Evolutionary conservation across 2,329 filamentous ascomycete genomes (phyloP), one percentile per base, ranked within the genome.

Genomic region (Pseudogymnoascus sp.): DNA sequence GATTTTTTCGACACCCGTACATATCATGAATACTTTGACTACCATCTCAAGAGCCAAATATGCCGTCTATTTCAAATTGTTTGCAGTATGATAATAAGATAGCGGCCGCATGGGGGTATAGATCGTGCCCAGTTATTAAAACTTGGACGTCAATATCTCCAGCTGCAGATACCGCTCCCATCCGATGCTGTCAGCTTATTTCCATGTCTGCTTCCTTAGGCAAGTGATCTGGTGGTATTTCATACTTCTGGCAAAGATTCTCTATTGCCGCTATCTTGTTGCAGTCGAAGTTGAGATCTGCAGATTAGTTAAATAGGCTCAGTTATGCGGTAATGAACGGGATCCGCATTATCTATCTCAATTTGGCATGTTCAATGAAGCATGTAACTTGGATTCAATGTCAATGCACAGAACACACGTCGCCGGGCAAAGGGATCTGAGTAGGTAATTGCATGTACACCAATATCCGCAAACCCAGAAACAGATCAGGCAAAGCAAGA

Each of bases 21-120:
- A 54, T 54, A 54, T 17, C 26, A 54, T 44, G 40, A 44, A 44
- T 47, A 47, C 17, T 54, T 17, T 54, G 44, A 54, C 24, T n/a
- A 29, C 24, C 13, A 54, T 5, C n/a, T 15, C 6, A 2, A 26
- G 29, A 54, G 33, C 24, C 26, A 17, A 54, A 33, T 1, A 33
- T 8, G 5, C 21, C 11, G 40, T 26, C 40, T 21, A 26, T 44
- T 13, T 11, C 21, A 44, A 44, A 44, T n/a, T 1, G 29, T 47
- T 26, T 11, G 10, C 6, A 26, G 40, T 44, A 44, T 44, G 13
- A 4, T 8, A 26, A 41, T 41, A 40, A 5, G 10, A 21, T 21
- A 21, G 21, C 21, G 21, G 39, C 17, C 37, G 24, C 21, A n/a
- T 26, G 17, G n/a, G 3, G 8, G 24, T 11, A 6, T 44, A 13